phyloP scores from a whole-genome alignment of 1,284 basidiomycete genomes.

The Malassezia sympodialis region DNA sequence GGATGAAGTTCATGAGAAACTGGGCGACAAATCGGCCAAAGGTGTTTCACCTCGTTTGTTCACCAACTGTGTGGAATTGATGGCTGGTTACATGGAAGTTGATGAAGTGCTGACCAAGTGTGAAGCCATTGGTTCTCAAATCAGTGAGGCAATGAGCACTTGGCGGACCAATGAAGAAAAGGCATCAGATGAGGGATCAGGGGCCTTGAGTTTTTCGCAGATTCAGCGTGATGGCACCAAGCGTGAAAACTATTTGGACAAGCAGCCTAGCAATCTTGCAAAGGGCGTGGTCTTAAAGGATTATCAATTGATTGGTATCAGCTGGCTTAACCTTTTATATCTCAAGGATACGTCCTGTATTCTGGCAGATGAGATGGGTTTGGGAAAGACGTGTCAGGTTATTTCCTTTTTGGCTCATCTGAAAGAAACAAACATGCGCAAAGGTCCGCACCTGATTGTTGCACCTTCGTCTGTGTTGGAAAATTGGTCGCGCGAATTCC shows the following conservation, averaged over 20 bases:
- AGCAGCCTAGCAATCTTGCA: conserved; percentile 65
- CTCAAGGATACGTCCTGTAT: conserved; percentile 76
- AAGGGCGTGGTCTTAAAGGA: conserved; percentile 74
- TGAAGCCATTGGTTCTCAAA: conserved; percentile 64
- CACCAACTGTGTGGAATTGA: conserved; percentile 76
- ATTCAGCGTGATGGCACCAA: conserved; percentile 24
- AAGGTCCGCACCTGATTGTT: conserved; percentile 76
- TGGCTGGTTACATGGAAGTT: conserved; percentile 75
- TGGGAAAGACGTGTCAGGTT: conserved; percentile 97
- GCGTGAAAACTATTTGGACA: conserved; percentile 54
- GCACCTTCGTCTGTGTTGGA: conserved; percentile 86
- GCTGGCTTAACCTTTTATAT: conserved; percentile 88
- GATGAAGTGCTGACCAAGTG: conserved; percentile 80
- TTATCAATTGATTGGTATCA: conserved; percentile 92
- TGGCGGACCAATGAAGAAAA: conserved; percentile 56
- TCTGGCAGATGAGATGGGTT: conserved; percentile 67
- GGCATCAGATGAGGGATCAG: conserved; percentile 38
- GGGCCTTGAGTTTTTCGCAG: conserved; percentile 27
- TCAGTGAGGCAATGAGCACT: conserved; percentile 60
- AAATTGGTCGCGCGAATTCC: conserved; percentile 96
- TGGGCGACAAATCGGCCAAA: conserved; percentile 74
- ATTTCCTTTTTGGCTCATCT: conserved; percentile 88
- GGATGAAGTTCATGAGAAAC: conserved; percentile 55
- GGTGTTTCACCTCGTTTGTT: conserved; percentile 83
- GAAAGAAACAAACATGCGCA: conserved; percentile 64